Evolutionary conservation across 345 rosid species (phyloP), one percentile per base, ranked within the genome.

Genomic region (Camelina sativa): DNA sequence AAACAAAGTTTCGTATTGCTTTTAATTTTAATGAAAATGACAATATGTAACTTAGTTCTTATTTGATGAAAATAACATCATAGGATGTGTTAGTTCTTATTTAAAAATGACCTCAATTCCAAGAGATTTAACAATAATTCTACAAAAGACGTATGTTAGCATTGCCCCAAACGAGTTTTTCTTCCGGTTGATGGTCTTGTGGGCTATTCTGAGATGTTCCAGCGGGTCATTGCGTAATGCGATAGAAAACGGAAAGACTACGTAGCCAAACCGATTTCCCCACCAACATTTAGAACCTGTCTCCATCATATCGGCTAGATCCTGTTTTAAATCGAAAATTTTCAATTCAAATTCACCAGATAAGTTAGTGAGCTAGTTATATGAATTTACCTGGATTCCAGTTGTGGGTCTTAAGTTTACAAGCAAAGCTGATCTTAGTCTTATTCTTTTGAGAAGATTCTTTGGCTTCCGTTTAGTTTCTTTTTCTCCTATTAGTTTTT

Each of bases 261-360:
- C 54, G 35, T 64, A 83, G 4, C 88, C 88, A 4, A 86, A 73
- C 80, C 80, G 68, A 52, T 83, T 86, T 0, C 88, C 88, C 88
- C 88, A 84, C 15, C 71, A 70, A 47, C 66, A 81, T 35, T 79
- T 71, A 2, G 80, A 60, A 41, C 64, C 66, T 34, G 79, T 80
- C 2, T 50, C 80, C 85, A 84, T 83, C 82, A 81, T 81, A 65
- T 80, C 83, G n/a, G 80, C 82, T 62, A 85, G 71, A 53, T 65
- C 84, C 84, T 80, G 57, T 11, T 22, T 48, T n/a, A 10, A 59
- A 35, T 2, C 2, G 2, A 56, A 30, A 55, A 13, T 1, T 34
- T 34, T 8, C 15, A 13, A 3, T 0, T 56, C 8, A 25, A 13
- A 8, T 53, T 4, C 17, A 25, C 59, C 20, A 34, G 2, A 44